Evolutionary conservation across 208 protist species (phyloP), one percentile per base, ranked within the genome.

Genomic region (Giardia muris): DNA sequence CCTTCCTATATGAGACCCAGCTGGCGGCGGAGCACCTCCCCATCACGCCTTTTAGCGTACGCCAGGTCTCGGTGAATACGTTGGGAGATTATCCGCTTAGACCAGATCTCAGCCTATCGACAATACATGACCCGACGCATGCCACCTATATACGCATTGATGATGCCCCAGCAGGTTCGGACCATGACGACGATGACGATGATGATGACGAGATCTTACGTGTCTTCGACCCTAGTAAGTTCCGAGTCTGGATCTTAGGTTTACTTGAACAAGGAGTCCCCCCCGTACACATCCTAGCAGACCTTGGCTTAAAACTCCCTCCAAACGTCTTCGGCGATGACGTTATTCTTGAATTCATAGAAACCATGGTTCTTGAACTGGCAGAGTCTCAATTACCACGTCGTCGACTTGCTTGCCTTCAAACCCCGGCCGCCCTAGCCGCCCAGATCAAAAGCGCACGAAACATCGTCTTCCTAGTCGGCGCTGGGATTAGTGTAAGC

Each of bases 401-500:
- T 47, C 43, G 42, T 4, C 1, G 87, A 90, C 1, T 90, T 47
- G 1, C 10, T 43, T 47, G n/a, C 46, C 1, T 44, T 86, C 46
- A 46, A 4, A 44, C 47, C 22, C 46, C 44, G 4, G 46, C 10
- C 0, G 43, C 47, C 4, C 44, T n/a, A 45, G 1, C 92, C 22
- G 0, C 19, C n/a, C n/a, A 92, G 1, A 46, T 93, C 46, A 1
- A 22, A 30, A 3, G 48, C 67, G 1, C 45, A 10, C 46, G 76
- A 46, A 0, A 47, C 2, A 92, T 93, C 67, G 42, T 93, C 1
- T 67, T 92, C 39, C 67, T 93, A 2, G 47, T 86, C 0, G 92
- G 92, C 4, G 92, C 92, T 88, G 92, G 92, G n/a, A 93, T 95
- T 30, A 94, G 91, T 42, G 94, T 94, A 1, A 88, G 86, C 0